These are phyloP conservation scores for Hyphodiscus hymeniophilus DNA, from an alignment of 495 filamentous ascomycete species.

Conservation along the genomic window DNA sequence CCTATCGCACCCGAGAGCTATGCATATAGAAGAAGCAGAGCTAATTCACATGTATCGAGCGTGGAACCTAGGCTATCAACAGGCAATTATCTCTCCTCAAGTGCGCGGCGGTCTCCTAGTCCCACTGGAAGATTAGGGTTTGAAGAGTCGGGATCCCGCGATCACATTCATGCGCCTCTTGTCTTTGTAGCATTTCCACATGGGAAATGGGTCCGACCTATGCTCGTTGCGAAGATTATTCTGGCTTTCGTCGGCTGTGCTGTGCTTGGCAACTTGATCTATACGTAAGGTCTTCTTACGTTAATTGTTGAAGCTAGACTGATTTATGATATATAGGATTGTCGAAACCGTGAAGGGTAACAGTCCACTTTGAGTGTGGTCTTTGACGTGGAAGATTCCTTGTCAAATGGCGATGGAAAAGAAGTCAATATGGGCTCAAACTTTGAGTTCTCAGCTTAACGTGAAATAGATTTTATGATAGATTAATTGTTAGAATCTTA, in stretches of 20 bases:
- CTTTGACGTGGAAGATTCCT: no score
- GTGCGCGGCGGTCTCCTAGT: not conserved
- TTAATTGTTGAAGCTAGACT: not conserved
- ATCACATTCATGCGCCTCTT: not conserved
- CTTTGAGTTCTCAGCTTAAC: no score
- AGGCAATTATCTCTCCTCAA: not conserved
- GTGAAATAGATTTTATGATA: no score
- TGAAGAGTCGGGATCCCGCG: not conserved
- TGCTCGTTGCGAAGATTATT: not conserved
- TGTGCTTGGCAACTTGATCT: constrained; percentile 6
- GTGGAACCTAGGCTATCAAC: not conserved
- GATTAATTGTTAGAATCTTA: no score
- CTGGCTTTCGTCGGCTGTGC: not conserved
- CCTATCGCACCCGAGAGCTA: not conserved
- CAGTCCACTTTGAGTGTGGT: not conserved
- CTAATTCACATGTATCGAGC: not conserved
- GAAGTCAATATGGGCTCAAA: no score
- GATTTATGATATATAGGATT: not conserved
- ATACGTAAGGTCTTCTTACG: not conserved
- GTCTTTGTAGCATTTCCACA: not conserved
- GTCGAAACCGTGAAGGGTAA: constrained; percentile 1
- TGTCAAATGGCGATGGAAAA: no score
- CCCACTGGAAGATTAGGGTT: not conserved
- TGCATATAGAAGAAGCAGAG: not conserved
- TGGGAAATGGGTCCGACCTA: not conserved